Conservation (phyloP, 345 rosid species). For the Salix udensis region DNA sequence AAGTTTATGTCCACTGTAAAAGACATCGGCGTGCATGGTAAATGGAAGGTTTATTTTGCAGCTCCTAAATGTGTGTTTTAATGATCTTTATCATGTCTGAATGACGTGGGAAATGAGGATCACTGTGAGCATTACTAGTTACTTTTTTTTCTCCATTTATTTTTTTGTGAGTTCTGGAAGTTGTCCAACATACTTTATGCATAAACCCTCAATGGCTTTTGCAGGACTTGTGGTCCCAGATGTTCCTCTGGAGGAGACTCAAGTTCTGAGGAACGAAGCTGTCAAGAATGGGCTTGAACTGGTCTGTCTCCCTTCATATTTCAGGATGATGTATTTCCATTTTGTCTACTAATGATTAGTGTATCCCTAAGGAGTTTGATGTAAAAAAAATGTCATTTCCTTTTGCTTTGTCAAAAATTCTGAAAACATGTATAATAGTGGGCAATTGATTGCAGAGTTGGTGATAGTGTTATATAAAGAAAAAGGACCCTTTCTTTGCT, state of each 20-base stretch:
- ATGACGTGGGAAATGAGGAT: background rate
- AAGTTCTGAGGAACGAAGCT: constrained; percentile 68
- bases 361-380: background rate
- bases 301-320: constrained; percentile 28
- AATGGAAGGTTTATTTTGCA: constrained; percentile 5
- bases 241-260: constrained; percentile 94
- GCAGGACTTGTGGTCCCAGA: constrained; percentile 93
- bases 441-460: background rate
- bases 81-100: background rate
- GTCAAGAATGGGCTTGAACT: constrained; percentile 65
- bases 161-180: background rate
- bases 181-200: background rate
- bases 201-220: constrained; percentile 2
- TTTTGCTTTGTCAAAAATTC: background rate
- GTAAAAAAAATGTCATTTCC: background rate
- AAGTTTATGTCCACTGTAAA: constrained; percentile 63
- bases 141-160: background rate
- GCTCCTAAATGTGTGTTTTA: background rate
- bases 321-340: background rate
- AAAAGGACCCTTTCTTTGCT: background rate
- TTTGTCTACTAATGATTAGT: background rate
- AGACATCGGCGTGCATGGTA: constrained; percentile 72
- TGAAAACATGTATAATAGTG: background rate
- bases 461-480: background rate
- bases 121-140: background rate